Base-by-base conservation (phyloP, 2,329 filamentous ascomycete genomes). In the Trichoderma sp. region DNA sequence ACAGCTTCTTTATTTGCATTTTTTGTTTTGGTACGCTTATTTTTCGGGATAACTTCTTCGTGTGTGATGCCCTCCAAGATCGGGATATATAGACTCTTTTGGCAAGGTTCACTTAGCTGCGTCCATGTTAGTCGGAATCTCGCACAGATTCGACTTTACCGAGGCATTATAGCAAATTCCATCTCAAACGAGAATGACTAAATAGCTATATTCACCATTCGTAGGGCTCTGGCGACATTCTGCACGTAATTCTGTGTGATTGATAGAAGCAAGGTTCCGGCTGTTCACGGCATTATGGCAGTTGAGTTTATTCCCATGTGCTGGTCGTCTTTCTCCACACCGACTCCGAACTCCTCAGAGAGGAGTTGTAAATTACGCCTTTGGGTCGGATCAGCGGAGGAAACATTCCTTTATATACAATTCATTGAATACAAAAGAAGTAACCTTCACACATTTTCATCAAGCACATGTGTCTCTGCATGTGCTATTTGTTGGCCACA, bases 341-440 rank as follows among this genome's bases (percentile, higher is more conserved):
- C 35, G 27, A 48, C 58, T 61, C 58, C 58, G 39, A 48, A 22
- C 35, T 64, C 19, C 50, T 64, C 48, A 42, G 13, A 19, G 25
- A 56, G n/a, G n/a, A 64, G 13, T 17, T 54, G 61, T 54, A 56
- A 42, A 56, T 13, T 54, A 32, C 35, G 60, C 60, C 60, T 64
- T 64, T 64, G 48, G 22, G 34, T 56, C 61, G 61, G 50, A n/a
- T 64, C n/a, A 64, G 27, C 61, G 61, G 50, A 64, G 61, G 1
- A 25, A 25, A 34, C 13, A 9, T 22, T 37, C 7, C 12, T 32
- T 56, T 56, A 64, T 64, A 56, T 32, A 42, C 27, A 25, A 9
- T 32, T 22, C 22, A 32, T 29, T 12, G n/a, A 42, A 13, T 34
- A 12, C 27, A 54, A 12, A 12, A 10, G 10, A 15, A 25, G 2